Evolutionary conservation across 2,329 filamentous ascomycete genomes (phyloP), one percentile per base, ranked within the genome.

Genomic region (Ascochyta viciae-villosae): DNA sequence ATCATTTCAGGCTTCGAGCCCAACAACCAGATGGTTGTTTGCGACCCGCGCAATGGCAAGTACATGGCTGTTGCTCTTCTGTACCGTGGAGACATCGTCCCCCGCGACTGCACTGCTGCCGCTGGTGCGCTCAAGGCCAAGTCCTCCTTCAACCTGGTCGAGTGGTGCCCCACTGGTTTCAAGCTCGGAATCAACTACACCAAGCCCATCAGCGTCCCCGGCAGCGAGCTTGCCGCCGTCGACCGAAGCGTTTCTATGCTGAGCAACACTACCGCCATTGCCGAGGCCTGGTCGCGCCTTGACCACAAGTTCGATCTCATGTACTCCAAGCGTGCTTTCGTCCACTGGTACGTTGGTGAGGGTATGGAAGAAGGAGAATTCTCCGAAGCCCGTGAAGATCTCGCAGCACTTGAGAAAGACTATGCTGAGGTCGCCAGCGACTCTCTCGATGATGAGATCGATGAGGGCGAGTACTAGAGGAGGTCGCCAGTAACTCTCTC

Each of bases 221-320:
- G 96, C 80, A 94, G 94, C 74, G 95, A 98, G 77, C 88, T 98
- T 62, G 94, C 95, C 80, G 93, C 96, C 83, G 94, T 98, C 79
- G 91, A 95, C 87, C 94, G 95, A 75, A 94, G 94, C 81, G 94
- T 98, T 67, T 86, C 86, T 60, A 90, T 90, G 87, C 81, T 90
- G 69, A 89, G 86, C 81, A 90, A 90, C 83, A 90, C 87, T 54
- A 90, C 87, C 24, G 87, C 87, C 72, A 90, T 90, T 64, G 85
- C 87, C 57, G 87, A 90, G 78, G 87, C 88, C 49, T 90, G 87
- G 87, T 88, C 86, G 58, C 85, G 87, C 62, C 83, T 90, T 44
- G 87, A 89, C 78, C 81, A 88, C 83, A 90, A 90, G 81, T 90
- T 90, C 77, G 87, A 90, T 68, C 87, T 90, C 69, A 90, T 90